A percentile compares a stretch with the other conserved stretches of the same genome.
Conservation (phyloP, 73 alveolate genomes). For the Paramecium primaurelia region DNA sequence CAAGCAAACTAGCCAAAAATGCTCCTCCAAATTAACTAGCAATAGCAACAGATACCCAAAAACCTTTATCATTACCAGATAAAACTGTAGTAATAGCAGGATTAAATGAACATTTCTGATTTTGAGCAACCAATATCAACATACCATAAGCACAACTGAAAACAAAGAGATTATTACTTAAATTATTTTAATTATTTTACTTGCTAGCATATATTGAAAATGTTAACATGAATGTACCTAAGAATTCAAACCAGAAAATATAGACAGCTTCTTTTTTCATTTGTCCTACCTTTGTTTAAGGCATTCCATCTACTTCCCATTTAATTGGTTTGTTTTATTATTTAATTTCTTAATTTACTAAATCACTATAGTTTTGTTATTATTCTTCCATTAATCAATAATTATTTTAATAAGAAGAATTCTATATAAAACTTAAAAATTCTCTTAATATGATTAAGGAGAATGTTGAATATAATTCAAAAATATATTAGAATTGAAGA, state of each 20-base stretch:
- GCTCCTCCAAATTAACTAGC: constrained; percentile 47
- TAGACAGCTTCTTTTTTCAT: constrained; percentile 17
- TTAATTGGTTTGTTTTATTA: background rate
- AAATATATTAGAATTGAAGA: background rate
- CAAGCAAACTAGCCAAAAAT: constrained; percentile 1
- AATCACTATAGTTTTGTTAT: background rate
- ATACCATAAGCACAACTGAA: constrained; percentile 1
- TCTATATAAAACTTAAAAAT: background rate
- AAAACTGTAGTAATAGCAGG: constrained; percentile 35
- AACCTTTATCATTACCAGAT: constrained; percentile 1
- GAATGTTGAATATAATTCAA: background rate
- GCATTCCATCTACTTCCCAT: constrained; percentile 36
- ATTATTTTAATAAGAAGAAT: background rate
- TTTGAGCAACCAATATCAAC: background rate
- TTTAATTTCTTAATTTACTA: background rate
- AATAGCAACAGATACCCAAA: constrained; percentile 39
- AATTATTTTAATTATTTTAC: background rate
- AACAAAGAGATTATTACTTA: constrained; percentile 1
- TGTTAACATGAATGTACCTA: constrained; percentile 41
- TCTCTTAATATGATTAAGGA: background rate
- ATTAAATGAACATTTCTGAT: constrained; percentile 32
- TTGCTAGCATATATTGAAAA: constrained; percentile 35
- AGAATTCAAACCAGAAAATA: constrained; percentile 39
- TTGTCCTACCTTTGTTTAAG: background rate
- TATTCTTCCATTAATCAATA: background rate